Percentiles rank a stretch among this genome's conserved stretches.
phyloP scores from a whole-genome alignment of 2,329 filamentous ascomycete species.

The Zymoseptoria tritici region DNA sequence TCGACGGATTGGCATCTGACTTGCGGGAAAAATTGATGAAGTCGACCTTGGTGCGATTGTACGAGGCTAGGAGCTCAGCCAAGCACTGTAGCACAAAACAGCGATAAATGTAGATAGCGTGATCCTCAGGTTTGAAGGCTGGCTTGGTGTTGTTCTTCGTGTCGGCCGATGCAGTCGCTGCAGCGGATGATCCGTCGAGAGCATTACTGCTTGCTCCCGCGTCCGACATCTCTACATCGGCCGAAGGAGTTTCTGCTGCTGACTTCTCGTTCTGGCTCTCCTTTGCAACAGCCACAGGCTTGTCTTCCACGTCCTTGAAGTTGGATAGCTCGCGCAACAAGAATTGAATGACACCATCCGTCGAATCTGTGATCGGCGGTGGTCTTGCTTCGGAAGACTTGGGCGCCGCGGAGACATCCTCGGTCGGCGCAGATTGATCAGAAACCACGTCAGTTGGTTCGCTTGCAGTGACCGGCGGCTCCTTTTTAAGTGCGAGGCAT shows the following conservation, averaged over 20 bases:
- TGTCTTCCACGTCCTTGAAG: constrained; percentile 88
- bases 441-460: constrained; percentile 30
- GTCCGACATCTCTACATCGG: constrained; percentile 47
- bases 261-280: constrained; percentile 37
- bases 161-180: constrained; percentile 24
- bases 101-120: constrained; percentile 92
- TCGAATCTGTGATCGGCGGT: constrained; percentile 77
- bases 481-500: constrained; percentile 45
- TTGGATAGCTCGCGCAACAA: constrained; percentile 85
- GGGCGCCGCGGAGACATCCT: constrained; percentile 30
- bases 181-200: constrained; percentile 26
- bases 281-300: constrained; percentile 46
- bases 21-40: constrained; percentile 99
- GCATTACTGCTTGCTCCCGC: constrained; percentile 18
- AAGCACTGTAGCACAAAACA: constrained; percentile 92
- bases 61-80: constrained; percentile 81
- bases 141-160: constrained; percentile 62
- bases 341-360: constrained; percentile 92
- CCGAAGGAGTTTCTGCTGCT: constrained; percentile 30
- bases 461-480: constrained; percentile 20
- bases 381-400: constrained; percentile 64
- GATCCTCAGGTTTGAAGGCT: constrained; percentile 81
- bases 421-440: constrained; percentile 42
- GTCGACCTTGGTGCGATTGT: constrained; percentile 91
- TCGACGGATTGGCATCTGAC: constrained; percentile 71